Evolutionary conservation across 179 eudicot genomes (phyloP).

Genomic region (Camellia oleifera): DNA sequence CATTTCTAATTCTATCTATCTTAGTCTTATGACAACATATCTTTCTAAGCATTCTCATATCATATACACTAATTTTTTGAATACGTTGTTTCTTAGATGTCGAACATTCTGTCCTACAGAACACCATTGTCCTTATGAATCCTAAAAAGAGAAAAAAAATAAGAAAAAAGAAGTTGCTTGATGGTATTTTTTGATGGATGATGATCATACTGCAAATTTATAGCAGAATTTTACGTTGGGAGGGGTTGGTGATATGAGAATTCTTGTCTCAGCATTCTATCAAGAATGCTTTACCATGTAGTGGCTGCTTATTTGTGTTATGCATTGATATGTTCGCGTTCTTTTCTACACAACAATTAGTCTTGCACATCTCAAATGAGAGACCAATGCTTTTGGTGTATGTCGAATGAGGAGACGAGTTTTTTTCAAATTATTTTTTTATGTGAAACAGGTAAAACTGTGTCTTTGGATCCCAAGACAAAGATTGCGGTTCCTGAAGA

Average conservation of each 20-base stretch:
- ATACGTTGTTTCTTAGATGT: too few relatives aligned
- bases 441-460: conserved; percentile 62
- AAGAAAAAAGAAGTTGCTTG: not conserved
- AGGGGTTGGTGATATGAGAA: not conserved
- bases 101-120: too few relatives aligned
- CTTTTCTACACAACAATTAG: not conserved
- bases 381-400: too few relatives aligned
- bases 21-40: too few relatives aligned
- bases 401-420: not conserved
- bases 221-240: not conserved
- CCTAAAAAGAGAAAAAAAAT: not conserved
- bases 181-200: not conserved
- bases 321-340: not conserved
- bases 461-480: conserved; percentile 61
- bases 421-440: not conserved
- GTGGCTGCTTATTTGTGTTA: not conserved
- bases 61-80: too few relatives aligned
- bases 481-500: conserved; percentile 79
- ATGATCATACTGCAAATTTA: not conserved
- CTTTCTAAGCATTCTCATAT: too few relatives aligned
- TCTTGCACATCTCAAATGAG: not conserved
- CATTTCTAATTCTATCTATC: too few relatives aligned
- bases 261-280: not conserved
- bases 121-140: too few relatives aligned
- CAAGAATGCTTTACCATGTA: not conserved